A percentile compares a stretch with the other conserved stretches of the same genome.
Evolutionary conservation across 306 rosid genomes (phyloP).

Genomic region (Vicia faba): DNA sequence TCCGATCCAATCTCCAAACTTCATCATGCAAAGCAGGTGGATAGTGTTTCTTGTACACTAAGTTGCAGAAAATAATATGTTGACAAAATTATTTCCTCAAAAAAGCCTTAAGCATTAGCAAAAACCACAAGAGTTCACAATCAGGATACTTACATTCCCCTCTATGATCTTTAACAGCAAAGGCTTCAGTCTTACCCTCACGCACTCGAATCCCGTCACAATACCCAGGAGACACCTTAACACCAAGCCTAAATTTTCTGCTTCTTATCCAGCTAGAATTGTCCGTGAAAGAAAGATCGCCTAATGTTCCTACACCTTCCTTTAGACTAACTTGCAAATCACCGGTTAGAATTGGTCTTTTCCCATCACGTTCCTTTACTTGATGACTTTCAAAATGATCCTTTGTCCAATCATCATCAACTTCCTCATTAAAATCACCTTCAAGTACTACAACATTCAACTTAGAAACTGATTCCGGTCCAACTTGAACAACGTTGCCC

Average conservation of each 20-base stretch:
- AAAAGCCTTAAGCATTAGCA: background rate
- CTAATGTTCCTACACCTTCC: constrained; percentile 81
- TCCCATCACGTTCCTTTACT: constrained; percentile 88
- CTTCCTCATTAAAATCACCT: constrained; percentile 77
- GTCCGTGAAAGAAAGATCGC: constrained; percentile 84
- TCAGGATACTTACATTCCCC: constrained; percentile 78
- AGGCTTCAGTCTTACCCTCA: constrained; percentile 85
- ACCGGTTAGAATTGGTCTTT: constrained; percentile 81
- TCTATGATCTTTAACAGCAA: constrained; percentile 87
- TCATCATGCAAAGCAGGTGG: constrained; percentile 86
- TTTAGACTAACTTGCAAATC: constrained; percentile 69
- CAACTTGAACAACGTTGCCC: constrained; percentile 59
- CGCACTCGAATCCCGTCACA: constrained; percentile 65
- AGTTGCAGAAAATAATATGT: constrained; percentile 21
- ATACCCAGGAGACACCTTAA: constrained; percentile 64
- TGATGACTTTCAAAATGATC: constrained; percentile 68
- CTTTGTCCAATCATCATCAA: constrained; percentile 59
- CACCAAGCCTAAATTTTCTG: constrained; percentile 84
- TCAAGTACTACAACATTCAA: constrained; percentile 78
- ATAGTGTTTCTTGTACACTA: constrained; percentile 90
- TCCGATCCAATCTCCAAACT: constrained; percentile 88
- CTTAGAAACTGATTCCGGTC: constrained; percentile 67
- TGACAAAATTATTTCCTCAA: constrained; percentile 10
- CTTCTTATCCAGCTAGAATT: constrained; percentile 94
- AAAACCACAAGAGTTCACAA: background rate